phyloP scores from a whole-genome alignment of 2,329 filamentous ascomycete genomes.

The Cryphonectria japonica region DNA sequence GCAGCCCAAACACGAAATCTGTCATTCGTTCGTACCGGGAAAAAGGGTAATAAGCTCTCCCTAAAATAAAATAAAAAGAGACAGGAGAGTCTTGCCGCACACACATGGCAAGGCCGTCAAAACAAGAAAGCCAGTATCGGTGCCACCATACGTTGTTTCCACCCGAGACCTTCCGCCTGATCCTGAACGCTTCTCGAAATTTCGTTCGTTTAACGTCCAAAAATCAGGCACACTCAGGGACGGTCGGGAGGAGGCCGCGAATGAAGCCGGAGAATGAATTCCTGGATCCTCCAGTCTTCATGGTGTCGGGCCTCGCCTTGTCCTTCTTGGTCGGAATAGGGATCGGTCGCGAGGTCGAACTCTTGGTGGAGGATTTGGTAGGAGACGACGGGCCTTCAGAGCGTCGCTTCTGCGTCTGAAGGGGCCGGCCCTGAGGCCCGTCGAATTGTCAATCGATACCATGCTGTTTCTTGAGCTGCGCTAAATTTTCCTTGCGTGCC shows the following conservation, averaged over 20 bases:
- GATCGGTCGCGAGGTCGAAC: constrained; percentile 28
- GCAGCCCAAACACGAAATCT: constrained; percentile 22
- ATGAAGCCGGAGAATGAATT: constrained; percentile 41
- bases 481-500: constrained; percentile 93
- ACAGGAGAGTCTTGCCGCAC: constrained; percentile 22
- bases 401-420: constrained; percentile 51
- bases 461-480: constrained; percentile 96
- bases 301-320: constrained; percentile 29
- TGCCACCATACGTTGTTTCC: constrained; percentile 12
- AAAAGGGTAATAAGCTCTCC: constrained; percentile 21
- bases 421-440: constrained; percentile 63
- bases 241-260: constrained; percentile 43
- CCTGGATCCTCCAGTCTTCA: constrained; percentile 43
- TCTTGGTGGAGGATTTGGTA: constrained; percentile 44
- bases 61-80: not conserved
- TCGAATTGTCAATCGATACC: constrained; percentile 95
- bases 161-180: constrained; percentile 8
- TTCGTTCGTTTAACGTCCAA: constrained; percentile 25
- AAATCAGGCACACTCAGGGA: constrained; percentile 39
- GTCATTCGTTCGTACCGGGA: constrained; percentile 21
- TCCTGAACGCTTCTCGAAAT: constrained; percentile 21
- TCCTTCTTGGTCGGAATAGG: constrained; percentile 23
- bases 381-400: constrained; percentile 66
- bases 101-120: constrained; percentile 15
- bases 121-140: constrained; percentile 17